phyloP scores from a whole-genome alignment of 257 asterid genomes.

The Solanum tarijense region DNA sequence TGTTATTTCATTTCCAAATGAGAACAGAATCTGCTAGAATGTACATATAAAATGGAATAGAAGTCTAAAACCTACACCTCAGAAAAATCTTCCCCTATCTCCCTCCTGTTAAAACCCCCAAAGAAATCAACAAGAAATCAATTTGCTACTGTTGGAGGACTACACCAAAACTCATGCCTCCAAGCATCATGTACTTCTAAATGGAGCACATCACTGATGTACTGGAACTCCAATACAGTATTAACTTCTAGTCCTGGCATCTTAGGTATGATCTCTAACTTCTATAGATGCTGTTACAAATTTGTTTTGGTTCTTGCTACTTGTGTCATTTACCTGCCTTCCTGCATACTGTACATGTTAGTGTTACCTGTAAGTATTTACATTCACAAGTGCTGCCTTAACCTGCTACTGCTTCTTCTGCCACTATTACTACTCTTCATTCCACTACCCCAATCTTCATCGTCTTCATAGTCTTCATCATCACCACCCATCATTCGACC shows the following conservation, averaged over 20 bases:
- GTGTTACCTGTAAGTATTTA: constrained; percentile 49
- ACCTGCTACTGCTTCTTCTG: constrained; percentile 41
- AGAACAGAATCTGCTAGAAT: neutral
- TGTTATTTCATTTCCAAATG: neutral
- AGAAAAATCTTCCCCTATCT: neutral
- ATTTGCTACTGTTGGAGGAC: neutral
- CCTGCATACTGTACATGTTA: constrained; percentile 73
- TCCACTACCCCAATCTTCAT: constrained; percentile 30
- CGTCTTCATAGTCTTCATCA: constrained; percentile 16
- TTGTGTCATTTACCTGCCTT: neutral
- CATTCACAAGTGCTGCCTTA: constrained; percentile 55
- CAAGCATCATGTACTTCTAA: neutral
- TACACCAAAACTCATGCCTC: neutral
- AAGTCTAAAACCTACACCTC: neutral
- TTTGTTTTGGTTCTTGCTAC: neutral
- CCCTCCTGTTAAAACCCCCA: neutral
- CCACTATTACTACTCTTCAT: constrained; percentile 33
- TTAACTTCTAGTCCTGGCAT: neutral
- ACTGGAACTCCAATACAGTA: neutral
- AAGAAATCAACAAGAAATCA: neutral
- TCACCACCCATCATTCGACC: constrained; percentile 10
- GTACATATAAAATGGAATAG: neutral
- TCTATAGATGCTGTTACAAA: neutral
- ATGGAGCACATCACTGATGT: neutral
- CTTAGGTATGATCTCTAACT: neutral